Conservation (phyloP, 106 monocot genomes). For the Dendrobium officinale region DNA sequence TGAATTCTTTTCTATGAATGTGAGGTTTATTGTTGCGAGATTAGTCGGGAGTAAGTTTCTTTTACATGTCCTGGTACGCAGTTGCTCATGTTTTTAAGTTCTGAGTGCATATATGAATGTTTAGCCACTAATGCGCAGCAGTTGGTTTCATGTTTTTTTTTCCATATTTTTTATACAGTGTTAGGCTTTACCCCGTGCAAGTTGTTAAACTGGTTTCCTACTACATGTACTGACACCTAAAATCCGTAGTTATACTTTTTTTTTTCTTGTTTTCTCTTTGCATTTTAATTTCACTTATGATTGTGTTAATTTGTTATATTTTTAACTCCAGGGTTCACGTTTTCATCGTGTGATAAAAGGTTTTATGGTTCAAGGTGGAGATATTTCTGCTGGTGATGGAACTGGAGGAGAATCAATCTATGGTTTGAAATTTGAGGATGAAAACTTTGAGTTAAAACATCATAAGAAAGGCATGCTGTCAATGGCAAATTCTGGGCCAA, state of each 20-base stretch:
- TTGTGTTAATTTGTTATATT: background rate
- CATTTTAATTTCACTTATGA: background rate
- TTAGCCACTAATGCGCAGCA: background rate
- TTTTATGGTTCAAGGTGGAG: constrained; percentile 92
- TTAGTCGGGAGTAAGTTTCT: background rate
- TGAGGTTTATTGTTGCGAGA: background rate
- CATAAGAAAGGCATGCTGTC: constrained; percentile 90
- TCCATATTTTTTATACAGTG: background rate
- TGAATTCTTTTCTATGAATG: background rate
- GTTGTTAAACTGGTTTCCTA: too few species aligned
- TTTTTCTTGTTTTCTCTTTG: background rate
- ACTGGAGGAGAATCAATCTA: constrained; percentile 93
- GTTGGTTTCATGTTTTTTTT: background rate
- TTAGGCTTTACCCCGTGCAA: too few species aligned
- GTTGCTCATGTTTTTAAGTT: background rate
- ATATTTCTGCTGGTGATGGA: constrained; percentile 83
- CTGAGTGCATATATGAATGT: background rate
- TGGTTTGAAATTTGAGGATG: constrained; percentile 78
- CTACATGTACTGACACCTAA: background rate
- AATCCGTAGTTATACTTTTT: background rate
- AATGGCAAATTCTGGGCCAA: constrained; percentile 82
- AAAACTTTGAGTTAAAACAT: constrained; percentile 77
- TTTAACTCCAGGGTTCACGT: constrained; percentile 40
- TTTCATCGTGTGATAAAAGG: constrained; percentile 88
- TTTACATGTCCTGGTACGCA: background rate